A percentile compares a stretch with the other conserved stretches of the same genome.
Evolutionary conservation across 179 eudicot species (phyloP).

Genomic region (Beta lomatogona): DNA sequence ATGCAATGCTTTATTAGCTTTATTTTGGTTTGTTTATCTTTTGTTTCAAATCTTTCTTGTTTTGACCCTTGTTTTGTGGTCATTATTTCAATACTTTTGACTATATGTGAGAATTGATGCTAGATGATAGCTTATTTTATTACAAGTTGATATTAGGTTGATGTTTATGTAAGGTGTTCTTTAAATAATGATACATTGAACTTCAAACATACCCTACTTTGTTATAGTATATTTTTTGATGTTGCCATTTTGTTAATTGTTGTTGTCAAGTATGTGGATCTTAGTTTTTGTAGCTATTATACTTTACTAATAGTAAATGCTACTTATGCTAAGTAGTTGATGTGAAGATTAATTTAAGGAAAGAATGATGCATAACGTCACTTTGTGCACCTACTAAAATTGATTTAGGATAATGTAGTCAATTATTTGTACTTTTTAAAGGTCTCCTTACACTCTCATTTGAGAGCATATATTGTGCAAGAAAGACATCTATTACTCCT

Average conservation of each 20-base stretch:
- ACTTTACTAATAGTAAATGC: background rate
- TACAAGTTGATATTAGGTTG: background rate
- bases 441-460: background rate
- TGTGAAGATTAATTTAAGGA: background rate
- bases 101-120: background rate
- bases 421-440: background rate
- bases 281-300: slow-evolving; percentile 6
- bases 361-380: background rate
- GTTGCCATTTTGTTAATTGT: slow-evolving; percentile 6
- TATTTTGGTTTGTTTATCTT: background rate
- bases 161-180: background rate
- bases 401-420: background rate
- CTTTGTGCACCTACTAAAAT: background rate
- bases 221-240: background rate
- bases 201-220: slow-evolving; percentile 2
- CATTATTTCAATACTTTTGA: slow-evolving; percentile 19
- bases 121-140: background rate
- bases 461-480: background rate
- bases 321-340: background rate
- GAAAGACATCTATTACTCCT: too few relatives aligned
- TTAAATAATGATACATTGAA: background rate
- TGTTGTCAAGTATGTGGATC: background rate
- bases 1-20: slow-evolving; percentile 14
- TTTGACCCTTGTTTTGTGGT: slow-evolving; percentile 6
- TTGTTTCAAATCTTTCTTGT: slow-evolving; percentile 15